These are phyloP conservation scores for Diaporthe citriasiana DNA, from an alignment of 2,329 filamentous ascomycete species.

Conservation along the genomic window DNA sequence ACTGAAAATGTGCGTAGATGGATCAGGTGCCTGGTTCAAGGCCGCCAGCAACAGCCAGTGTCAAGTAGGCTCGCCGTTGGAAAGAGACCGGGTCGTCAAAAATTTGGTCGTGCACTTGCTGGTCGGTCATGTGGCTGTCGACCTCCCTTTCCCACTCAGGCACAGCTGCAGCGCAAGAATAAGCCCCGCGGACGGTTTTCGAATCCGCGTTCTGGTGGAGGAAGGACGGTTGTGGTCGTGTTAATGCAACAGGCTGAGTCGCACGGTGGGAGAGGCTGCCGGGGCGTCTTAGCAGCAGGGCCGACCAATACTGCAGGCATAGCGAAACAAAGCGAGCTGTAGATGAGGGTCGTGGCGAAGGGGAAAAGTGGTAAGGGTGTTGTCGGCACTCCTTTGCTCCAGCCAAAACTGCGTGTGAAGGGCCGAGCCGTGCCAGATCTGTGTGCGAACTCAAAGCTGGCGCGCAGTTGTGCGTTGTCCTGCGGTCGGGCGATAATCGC, in stretches of 20 bases:
- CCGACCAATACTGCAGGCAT: slow-evolving; percentile 9
- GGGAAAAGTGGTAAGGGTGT: neutral
- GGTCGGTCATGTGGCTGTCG: neutral
- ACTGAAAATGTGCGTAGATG: neutral
- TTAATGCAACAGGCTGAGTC: slow-evolving; percentile 20
- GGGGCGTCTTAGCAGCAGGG: neutral
- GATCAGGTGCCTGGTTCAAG: slow-evolving; percentile 11
- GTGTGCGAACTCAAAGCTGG: neutral
- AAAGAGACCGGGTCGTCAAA: slow-evolving; percentile 2
- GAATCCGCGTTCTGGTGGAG: neutral
- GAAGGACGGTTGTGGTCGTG: neutral
- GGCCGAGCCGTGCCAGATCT: slow-evolving; percentile 23
- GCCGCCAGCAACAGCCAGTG: neutral
- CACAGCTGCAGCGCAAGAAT: neutral
- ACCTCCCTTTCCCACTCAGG: neutral
- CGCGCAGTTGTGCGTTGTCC: slow-evolving; percentile 2
- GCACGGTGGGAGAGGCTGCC: neutral
- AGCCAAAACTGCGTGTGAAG: neutral
- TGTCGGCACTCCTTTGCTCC: slow-evolving; percentile 3
- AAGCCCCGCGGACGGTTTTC: neutral
- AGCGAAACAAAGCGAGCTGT: neutral
- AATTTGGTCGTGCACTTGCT: neutral
- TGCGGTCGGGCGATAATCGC: slow-evolving; percentile 19
- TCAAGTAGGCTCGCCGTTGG: neutral
- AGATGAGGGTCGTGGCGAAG: slow-evolving; percentile 8